Evolutionary conservation across 331 rosid species (phyloP).

Genomic region (Pyrus hybrid): DNA sequence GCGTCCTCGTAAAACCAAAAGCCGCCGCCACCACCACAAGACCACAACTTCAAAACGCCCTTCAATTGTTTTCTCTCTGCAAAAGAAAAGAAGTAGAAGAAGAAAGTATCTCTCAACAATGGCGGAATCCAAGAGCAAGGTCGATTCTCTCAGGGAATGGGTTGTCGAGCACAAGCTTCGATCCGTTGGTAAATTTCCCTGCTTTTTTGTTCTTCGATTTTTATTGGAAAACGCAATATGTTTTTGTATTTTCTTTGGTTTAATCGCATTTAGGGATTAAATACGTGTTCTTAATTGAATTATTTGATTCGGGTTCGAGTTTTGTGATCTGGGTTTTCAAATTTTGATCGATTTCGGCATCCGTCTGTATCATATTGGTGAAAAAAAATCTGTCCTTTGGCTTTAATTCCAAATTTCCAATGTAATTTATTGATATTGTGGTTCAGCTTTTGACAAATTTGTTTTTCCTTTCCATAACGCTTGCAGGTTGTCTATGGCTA

Average conservation of each 20-base stretch:
- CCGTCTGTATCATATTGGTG: neutral
- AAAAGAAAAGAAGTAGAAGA: no score
- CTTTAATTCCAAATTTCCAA: neutral
- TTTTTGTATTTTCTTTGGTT: neutral
- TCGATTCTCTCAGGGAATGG: conserved; percentile 70
- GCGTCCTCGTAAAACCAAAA: no score
- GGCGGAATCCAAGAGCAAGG: conserved; percentile 62
- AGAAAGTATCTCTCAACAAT: conserved; percentile 9
- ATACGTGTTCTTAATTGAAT: neutral
- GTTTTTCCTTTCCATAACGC: neutral
- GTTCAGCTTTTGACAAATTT: neutral
- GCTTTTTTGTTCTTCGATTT: neutral
- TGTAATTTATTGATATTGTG: neutral
- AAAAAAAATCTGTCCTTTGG: neutral
- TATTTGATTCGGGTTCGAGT: neutral
- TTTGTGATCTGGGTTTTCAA: neutral
- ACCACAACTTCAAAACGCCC: neutral
- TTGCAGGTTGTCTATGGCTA: conserved; percentile 76
- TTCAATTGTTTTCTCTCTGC: neutral
- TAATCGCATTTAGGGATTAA: no score
- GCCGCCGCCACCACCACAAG: neutral
- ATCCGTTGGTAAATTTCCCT: conserved; percentile 54
- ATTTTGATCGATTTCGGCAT: neutral
- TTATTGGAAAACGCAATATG: neutral
- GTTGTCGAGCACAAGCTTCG: conserved; percentile 85